phyloP scores from a whole-genome alignment of 1,139 yeast species.

The Blastobotrys indianensis region DNA sequence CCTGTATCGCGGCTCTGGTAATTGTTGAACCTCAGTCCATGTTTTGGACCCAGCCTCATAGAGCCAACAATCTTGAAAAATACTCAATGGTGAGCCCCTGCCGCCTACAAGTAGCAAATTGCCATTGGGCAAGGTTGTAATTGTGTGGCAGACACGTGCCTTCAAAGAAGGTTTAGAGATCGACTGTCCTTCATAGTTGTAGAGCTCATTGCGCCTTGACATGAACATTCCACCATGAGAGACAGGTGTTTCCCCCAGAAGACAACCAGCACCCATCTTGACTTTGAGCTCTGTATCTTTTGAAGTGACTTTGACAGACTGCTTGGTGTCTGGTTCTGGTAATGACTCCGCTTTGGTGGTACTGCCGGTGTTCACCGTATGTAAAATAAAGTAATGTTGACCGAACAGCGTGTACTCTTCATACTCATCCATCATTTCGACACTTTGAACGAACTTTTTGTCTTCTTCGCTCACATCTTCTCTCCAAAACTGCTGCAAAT shows the following conservation, averaged over 20 bases:
- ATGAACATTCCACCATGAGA: constrained; percentile 55
- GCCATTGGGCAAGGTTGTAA: constrained; percentile 35
- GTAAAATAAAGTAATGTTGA: constrained; percentile 67
- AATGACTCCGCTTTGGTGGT: background rate
- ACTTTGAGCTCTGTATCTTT: background rate
- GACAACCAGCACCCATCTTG: constrained; percentile 46
- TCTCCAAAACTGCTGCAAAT: constrained; percentile 56
- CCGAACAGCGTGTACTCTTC: constrained; percentile 75
- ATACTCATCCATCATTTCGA: constrained; percentile 78
- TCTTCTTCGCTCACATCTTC: constrained; percentile 37
- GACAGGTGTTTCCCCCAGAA: constrained; percentile 30
- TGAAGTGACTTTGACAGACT: too few species aligned
- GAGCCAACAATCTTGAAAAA: constrained; percentile 42
- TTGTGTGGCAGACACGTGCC: constrained; percentile 58
- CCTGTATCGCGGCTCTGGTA: constrained; percentile 48
- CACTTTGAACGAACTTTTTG: constrained; percentile 41
- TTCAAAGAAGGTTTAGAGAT: background rate
- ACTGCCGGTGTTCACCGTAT: constrained; percentile 37
- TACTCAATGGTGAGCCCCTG: constrained; percentile 52
- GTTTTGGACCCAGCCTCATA: constrained; percentile 6
- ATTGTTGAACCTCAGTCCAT: constrained; percentile 38
- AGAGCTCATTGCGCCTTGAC: constrained; percentile 35
- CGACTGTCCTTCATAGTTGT: constrained; percentile 12
- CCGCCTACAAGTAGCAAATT: constrained; percentile 57
- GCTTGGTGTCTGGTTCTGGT: too few species aligned